Evolutionary conservation across 805 yeast species (phyloP).

Genomic region (Barnettozyma sucrosica): DNA sequence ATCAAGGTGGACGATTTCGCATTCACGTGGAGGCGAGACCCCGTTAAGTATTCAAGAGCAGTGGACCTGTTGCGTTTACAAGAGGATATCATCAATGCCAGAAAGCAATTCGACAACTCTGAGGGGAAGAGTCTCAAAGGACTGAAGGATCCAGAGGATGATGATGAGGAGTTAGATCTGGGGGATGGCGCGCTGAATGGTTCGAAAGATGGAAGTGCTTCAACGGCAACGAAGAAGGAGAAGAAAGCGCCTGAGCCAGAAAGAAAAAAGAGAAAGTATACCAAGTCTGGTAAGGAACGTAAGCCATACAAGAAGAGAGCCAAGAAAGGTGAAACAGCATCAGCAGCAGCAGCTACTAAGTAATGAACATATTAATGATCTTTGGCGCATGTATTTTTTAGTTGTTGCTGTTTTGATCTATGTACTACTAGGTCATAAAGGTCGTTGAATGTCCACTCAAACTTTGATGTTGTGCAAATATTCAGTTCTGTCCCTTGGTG

Average conservation of each 20-base stretch:
- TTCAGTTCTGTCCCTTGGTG: slow-evolving; percentile 20
- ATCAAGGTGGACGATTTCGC: slow-evolving; percentile 68
- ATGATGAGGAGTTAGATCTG: slow-evolving; percentile 23
- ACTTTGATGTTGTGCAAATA: slow-evolving; percentile 19
- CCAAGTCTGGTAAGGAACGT: slow-evolving; percentile 28
- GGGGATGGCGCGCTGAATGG: slow-evolving; percentile 14
- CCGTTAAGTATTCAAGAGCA: slow-evolving; percentile 62
- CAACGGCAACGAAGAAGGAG: slow-evolving; percentile 18
- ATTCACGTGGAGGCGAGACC: slow-evolving; percentile 62
- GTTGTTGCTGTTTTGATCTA: background rate
- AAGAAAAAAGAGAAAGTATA: slow-evolving; percentile 26
- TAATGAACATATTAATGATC: background rate
- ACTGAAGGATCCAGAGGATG: slow-evolving; percentile 23
- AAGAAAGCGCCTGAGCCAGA: slow-evolving; percentile 16
- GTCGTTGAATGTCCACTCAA: background rate
- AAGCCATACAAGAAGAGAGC: slow-evolving; percentile 30
- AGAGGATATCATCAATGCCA: slow-evolving; percentile 57
- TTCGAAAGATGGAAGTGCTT: slow-evolving; percentile 8
- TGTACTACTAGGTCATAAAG: background rate
- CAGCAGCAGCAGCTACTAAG: slow-evolving; percentile 3
- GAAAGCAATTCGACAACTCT: slow-evolving; percentile 58
- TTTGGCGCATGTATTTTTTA: background rate
- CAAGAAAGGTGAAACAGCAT: slow-evolving; percentile 20
- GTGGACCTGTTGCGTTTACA: slow-evolving; percentile 57
- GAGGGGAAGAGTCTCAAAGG: slow-evolving; percentile 40